Percentiles rank a stretch among this genome's conserved stretches.
Evolutionary conservation across 2,329 filamentous ascomycete species (phyloP).

Genomic region (Metarhizium album): DNA sequence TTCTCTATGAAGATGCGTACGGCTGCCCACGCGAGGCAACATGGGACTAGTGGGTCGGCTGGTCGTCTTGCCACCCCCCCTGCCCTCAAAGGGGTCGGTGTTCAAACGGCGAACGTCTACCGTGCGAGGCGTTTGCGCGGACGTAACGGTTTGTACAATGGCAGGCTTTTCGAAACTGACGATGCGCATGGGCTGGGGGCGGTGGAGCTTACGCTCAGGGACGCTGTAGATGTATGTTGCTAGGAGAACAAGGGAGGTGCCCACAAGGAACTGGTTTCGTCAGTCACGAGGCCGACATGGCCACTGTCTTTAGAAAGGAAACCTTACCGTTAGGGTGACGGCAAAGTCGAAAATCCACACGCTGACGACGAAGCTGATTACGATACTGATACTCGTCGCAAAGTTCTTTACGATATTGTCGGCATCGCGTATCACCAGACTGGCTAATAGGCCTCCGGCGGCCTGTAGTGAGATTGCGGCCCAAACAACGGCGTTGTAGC

Average conservation of each 20-base stretch:
- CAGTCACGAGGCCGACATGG: neutral
- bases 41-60: slow-evolving; percentile 38
- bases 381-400: slow-evolving; percentile 82
- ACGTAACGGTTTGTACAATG: slow-evolving; percentile 38
- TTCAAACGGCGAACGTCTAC: slow-evolving; percentile 23
- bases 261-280: slow-evolving; percentile 59
- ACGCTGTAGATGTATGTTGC: slow-evolving; percentile 80
- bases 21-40: slow-evolving; percentile 27
- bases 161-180: slow-evolving; percentile 68
- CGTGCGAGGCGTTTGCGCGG: slow-evolving; percentile 19
- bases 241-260: slow-evolving; percentile 66
- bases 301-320: neutral
- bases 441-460: slow-evolving; percentile 67
- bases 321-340: slow-evolving; percentile 59
- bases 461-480: slow-evolving; percentile 73
- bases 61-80: slow-evolving; percentile 29
- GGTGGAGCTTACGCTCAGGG: slow-evolving; percentile 42
- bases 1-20: slow-evolving; percentile 26
- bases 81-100: slow-evolving; percentile 30
- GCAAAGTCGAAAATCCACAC: slow-evolving; percentile 76
- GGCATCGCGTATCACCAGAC: slow-evolving; percentile 29
- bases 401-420: slow-evolving; percentile 86
- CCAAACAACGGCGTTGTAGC: slow-evolving; percentile 92
- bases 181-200: slow-evolving; percentile 57
- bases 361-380: slow-evolving; percentile 77